Evolutionary conservation across 192 early-diverging fungal species (phyloP), one percentile per base, ranked within the genome.

Genomic region (Coemansia aciculifera): DNA sequence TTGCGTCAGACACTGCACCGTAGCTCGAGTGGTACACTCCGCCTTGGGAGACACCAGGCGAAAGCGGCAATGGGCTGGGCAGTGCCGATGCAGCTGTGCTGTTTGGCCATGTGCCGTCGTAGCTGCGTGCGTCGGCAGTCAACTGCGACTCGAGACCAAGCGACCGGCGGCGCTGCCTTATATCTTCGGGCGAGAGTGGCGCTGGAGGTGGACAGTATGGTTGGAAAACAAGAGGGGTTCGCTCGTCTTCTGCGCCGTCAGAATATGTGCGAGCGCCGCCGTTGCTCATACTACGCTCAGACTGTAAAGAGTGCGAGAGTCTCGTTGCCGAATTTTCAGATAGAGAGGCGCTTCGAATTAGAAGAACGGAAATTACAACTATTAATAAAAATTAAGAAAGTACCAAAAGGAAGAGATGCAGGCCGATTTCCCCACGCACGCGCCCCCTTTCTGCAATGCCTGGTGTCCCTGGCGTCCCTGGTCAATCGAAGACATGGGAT

Each of bases 181-280:
- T 72, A 52, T 80, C 78, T 36, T 80, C 78, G 31, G 73, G 63
- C 51, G 78, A 80, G 51, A 80, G 59, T 8, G 78, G 78, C 29
- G 67, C 43, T 19, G 78, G 78, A 11, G 78, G 78, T 15, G 78
- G 78, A 21, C 78, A 69, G 40, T 80, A 80, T 2, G 69, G 64
- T 36, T 43, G 60, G 51, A 66, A 66, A 32, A 65, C 42, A 21
- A 74, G 69, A 21, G 67, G 71, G 5, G 11, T 54, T 7, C 36
- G 62, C 34, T 67, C 69, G 62, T 68, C 48, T 46, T 46, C 44
- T 46, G 15, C 17, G 49, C 49, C 21, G 23, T 51, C 49, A 13
- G 8, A 48, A 36, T 12, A 24, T 17, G 56, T 17, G 17, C 11
- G 27, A 13, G 57, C 42, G 27, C 19, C 59, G 23, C 29, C 3